Evolutionary conservation across 495 filamentous ascomycete genomes (phyloP), one percentile per base, ranked within the genome.

Genomic region (Podospora australis): DNA sequence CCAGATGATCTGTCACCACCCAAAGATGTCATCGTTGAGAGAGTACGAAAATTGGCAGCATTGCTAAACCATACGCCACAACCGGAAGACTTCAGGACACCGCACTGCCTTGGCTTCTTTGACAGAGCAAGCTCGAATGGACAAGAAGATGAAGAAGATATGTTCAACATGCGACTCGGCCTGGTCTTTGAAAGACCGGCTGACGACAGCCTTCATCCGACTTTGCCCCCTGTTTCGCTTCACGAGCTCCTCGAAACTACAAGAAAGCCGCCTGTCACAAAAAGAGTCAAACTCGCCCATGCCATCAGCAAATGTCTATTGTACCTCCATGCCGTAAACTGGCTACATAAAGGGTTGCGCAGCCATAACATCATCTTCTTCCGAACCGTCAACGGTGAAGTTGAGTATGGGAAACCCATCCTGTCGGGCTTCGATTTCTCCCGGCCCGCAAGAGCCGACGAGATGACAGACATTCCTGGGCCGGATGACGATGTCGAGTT

Each of bases 331-430:
- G 67, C 71, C 0, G 74, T 81, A 6, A 74, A 78, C 46, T 83
- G 77, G 78, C 66, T 81, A 25, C 79, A 81, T 66, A 83, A 82
- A 51, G 76, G 74, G 2, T 54, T 83, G 2, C 71, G 77, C 30
- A 75, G 70, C 53, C 63, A 78, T 53, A 79, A 78, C 54, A 65
- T 82, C 47, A 54, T 82, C 11, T 82, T 81, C 58, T 75, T 80
- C 50, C 49, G 47, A 17, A 53, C 49, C 14, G 51, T 23, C 13
- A 21, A 9, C 21, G 58, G 57, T 10, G 44, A 49, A 17, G 59
- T 67, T 25, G 60, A 67, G 44, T 64, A 59, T 43, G 32, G 41
- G 6, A 54, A 55, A 32, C 75, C 75, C 0, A 74, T 68, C 42
- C 58, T 81, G 19, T 69, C 69, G 1, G 77, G 78, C 6, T 80